Base-by-base conservation (phyloP, 2,329 filamentous ascomycete genomes). In the Colletotrichum truncatum region DNA sequence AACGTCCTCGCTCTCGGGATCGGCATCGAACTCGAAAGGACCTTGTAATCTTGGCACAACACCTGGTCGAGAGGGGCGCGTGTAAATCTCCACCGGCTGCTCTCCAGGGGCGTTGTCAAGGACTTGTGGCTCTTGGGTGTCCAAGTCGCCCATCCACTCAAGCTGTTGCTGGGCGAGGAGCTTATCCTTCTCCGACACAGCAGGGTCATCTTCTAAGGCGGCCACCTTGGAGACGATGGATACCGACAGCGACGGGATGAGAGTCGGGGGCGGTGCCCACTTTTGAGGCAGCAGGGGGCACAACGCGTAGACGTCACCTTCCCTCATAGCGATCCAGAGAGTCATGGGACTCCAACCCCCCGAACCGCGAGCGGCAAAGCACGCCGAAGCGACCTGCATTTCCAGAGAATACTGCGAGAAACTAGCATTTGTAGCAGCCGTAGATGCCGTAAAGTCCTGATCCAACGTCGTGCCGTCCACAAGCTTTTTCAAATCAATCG, bases 261-360 rank as follows among this genome's bases (percentile, higher is more conserved):
- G 83, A 0, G 91, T 91, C 2, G 90, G 85, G 12, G 91, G 89
- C 23, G 91, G 89, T 23, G 92, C 89, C 94, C 95, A 98, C 71
- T 91, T 93, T 54, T 89, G 89, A 1, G 96, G 96, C 30, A 99
- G 82, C 39, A 99, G 84, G 2, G 96, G 96, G 74, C 94, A 98
- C 8, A 99, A 82, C 2, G 95, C 94, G 74, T 99, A 99, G 6
- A 98, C 87, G 73, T 98, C 94, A 4, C 96, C 96, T 65, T 93
- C 92, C 36, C 89, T 89, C 92, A 98, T 99, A n/a, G 94, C 94
- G 54, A 98, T 82, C 93, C 95, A 99, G 10, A 99, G 84, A 0
- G 96, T 98, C 92, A 98, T 98, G 9, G 94, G 89, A 7, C 94
- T 92, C 96, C 96, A 99, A 57, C 94, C 94, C 12, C 94, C 95